Base-by-base conservation (phyloP, 148 eudicot genomes). In the Drosera capensis region DNA sequence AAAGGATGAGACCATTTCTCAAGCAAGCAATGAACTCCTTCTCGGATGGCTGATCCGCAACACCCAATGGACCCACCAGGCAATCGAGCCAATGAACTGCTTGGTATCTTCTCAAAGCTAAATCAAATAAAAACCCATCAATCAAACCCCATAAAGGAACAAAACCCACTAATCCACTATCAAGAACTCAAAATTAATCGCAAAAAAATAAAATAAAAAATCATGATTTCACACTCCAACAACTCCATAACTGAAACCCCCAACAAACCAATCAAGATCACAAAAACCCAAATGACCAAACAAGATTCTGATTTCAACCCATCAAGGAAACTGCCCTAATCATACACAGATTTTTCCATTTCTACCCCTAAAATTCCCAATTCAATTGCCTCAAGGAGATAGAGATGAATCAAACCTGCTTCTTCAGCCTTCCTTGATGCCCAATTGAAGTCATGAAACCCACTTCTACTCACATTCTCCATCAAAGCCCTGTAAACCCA, bases 371-470 rank as follows among this genome's bases (percentile, higher is more conserved):
- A 36, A 0, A 52, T 36, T 18, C 7, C 48, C 15, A 43, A 36
- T 23, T n/a, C n/a, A n/a, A 20, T 19, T 46, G 25, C 49, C 54
- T 19, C n/a, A 51, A 51, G 0, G 46, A 15, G 41, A 14, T 14
- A 43, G 9, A 2, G 41, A 52, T 14, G 40, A 25, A 48, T 18
- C 14, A 34, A n/a, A 84, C 97, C 95, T 60, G 87, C 77, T 71
- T 90, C 95, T 73, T 90, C 82, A 5, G 95, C 85, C 60, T 68
- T 90, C 71, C 97, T 90, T 59, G 87, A 80, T 52, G 87, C 95
- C 61, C 72, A 65, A 43, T 78, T 61, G 46, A 59, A 56, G 35
- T 79, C 94, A 20, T 79, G 74, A 24, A 62, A 24, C 44, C 60
- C 80, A 49, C 63, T 70, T 46, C 60, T 48, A 18, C 39, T 37